Evolutionary conservation across 83 land plant species (phyloP).

Genomic region (Thuja plicata): DNA sequence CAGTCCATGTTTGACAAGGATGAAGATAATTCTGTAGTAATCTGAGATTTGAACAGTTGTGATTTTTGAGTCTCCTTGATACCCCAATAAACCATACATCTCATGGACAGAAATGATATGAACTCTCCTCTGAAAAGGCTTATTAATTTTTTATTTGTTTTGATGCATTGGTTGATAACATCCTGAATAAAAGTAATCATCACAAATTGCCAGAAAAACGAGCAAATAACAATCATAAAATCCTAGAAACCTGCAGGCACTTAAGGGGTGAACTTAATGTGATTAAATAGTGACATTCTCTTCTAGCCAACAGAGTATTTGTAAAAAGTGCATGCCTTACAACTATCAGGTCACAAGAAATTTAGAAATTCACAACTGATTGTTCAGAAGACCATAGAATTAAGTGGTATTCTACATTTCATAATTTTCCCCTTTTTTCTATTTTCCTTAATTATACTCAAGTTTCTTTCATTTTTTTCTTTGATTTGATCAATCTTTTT

Average conservation of each 20-base stretch:
- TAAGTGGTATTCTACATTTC: not conserved
- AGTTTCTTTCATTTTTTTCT: not conserved
- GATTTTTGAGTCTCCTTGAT: not conserved
- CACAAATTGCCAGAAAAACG: not conserved
- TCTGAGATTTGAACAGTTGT: not conserved
- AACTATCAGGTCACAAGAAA: not conserved
- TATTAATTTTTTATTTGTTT: not conserved
- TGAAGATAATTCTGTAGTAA: not conserved
- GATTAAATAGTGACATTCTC: not conserved
- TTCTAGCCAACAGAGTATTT: not conserved
- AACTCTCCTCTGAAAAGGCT: too few species aligned
- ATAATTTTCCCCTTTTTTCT: not conserved
- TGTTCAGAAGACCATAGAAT: not conserved
- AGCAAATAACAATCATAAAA: not conserved
- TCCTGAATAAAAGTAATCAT: not conserved
- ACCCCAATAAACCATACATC: too few species aligned
- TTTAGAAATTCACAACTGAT: not conserved
- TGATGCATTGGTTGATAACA: not conserved
- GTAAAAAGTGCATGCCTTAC: not conserved
- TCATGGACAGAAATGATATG: too few species aligned
- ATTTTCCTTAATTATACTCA: not conserved
- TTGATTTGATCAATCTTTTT: not conserved
- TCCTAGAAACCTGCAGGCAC: not conserved
- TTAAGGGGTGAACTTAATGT: not conserved
- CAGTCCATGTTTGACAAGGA: not conserved